Conservation (phyloP, 1,284 basidiomycete species). For the Pyrrhoderma lamaoense region DNA sequence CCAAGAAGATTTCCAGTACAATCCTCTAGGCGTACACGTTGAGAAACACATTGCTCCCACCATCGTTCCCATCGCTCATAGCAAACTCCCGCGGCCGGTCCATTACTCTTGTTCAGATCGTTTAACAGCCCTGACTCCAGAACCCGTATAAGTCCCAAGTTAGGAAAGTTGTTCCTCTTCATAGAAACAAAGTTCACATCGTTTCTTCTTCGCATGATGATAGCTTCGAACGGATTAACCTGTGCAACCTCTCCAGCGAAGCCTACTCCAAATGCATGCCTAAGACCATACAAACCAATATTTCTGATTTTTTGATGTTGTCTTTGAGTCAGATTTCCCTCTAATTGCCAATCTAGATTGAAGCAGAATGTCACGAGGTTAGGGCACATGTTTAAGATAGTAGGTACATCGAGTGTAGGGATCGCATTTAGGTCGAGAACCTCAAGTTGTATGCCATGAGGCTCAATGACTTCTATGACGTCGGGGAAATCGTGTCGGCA, state of each 20-base stretch:
- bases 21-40: conserved; percentile 53
- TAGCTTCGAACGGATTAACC: conserved; percentile 36
- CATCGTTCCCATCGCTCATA: conserved; percentile 62
- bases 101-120: conserved; percentile 48
- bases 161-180: conserved; percentile 49
- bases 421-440: conserved; percentile 59
- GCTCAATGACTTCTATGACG: conserved; percentile 45
- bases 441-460: conserved; percentile 48
- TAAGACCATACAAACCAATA: conserved; percentile 62
- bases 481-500: conserved; percentile 49
- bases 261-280: conserved; percentile 62
- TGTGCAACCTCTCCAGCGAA: conserved; percentile 34
- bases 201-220: conserved; percentile 48
- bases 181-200: conserved; percentile 58
- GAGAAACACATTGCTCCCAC: conserved; percentile 44
- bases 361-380: conserved; percentile 54
- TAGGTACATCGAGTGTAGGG: conserved; percentile 44
- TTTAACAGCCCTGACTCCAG: conserved; percentile 46
- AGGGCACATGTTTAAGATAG: conserved; percentile 56
- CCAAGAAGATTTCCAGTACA: conserved; percentile 57
- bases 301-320: conserved; percentile 52
- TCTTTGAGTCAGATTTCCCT: conserved; percentile 34
- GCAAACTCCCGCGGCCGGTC: conserved; percentile 35
- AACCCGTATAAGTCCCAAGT: conserved; percentile 47
- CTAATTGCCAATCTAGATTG: conserved; percentile 61